These are phyloP conservation scores for Mortierella alpina DNA, from an alignment of 192 early-diverging fungal species.

Conservation along the genomic window DNA sequence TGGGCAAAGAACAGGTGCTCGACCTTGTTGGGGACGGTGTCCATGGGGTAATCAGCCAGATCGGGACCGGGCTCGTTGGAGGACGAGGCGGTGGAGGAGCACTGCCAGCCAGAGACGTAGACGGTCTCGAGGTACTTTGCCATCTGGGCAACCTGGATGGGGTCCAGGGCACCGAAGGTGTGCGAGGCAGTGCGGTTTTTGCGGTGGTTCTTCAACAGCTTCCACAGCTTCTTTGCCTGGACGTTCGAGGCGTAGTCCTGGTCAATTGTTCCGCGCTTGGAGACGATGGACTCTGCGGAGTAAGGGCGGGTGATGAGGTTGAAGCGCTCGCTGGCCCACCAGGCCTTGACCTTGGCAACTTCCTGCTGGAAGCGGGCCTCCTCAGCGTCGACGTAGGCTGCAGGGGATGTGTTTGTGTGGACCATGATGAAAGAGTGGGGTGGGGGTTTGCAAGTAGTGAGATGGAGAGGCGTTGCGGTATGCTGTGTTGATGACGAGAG, in stretches of 20 bases:
- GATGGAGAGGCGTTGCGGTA: not conserved
- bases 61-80: conserved; percentile 98
- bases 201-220: conserved; percentile 81
- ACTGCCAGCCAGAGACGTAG: conserved; percentile 99
- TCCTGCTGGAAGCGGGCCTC: conserved; percentile 81
- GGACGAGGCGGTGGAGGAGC: conserved; percentile 92
- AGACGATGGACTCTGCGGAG: conserved; percentile 83
- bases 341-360: conserved; percentile 84
- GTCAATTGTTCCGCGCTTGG: conserved; percentile 87
- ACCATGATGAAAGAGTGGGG: conserved; percentile 34
- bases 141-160: conserved; percentile 97
- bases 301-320: conserved; percentile 86
- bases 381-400: conserved; percentile 67
- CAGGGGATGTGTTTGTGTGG: conserved; percentile 48
- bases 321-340: conserved; percentile 92
- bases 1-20: conserved; percentile 98
- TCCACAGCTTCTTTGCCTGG: conserved; percentile 96
- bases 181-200: conserved; percentile 82
- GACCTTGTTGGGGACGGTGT: conserved; percentile 98
- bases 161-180: conserved; percentile 96
- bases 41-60: conserved; percentile 99
- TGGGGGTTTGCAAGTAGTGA: not conserved
- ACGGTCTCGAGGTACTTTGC: conserved; percentile 96
- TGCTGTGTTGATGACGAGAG: conserved; percentile 3
- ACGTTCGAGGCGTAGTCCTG: conserved; percentile 82